These are phyloP conservation scores for Mycena amicta DNA, from an alignment of 768 basidiomycete genomes.

Conservation along the genomic window DNA sequence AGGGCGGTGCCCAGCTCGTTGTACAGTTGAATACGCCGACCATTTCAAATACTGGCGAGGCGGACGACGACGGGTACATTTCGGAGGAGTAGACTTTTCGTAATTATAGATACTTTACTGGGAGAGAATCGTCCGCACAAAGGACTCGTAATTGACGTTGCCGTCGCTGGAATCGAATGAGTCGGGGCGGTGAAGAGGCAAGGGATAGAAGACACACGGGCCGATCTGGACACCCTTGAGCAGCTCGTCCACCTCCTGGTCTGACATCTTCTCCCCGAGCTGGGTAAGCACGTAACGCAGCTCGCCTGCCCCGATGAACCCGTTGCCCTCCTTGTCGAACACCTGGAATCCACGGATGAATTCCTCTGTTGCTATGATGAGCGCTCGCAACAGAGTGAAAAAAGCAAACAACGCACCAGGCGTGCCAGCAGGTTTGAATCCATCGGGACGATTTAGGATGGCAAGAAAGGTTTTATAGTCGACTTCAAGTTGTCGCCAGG, in stretches of 20 bases:
- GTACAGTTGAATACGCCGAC: conserved; percentile 47
- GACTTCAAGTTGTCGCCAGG: conserved; percentile 52
- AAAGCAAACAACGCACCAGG: conserved; percentile 64
- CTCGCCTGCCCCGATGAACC: conserved; percentile 90
- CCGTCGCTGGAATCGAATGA: conserved; percentile 83
- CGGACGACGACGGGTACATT: conserved; percentile 57
- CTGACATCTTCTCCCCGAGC: conserved; percentile 97
- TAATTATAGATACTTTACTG: conserved; percentile 7
- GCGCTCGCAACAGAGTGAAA: neutral
- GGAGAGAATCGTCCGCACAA: conserved; percentile 85
- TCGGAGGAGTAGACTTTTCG: conserved; percentile 45
- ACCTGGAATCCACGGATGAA: conserved; percentile 99
- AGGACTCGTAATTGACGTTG: conserved; percentile 96
- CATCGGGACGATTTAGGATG: conserved; percentile 93
- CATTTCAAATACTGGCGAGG: conserved; percentile 25
- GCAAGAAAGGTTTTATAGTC: conserved; percentile 90
- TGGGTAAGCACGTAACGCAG: conserved; percentile 93
- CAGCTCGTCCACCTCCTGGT: conserved; percentile 97
- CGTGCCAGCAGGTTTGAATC: conserved; percentile 96
- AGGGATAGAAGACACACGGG: conserved; percentile 68
- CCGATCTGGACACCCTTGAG: conserved; percentile 94
- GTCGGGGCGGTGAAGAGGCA: too few relatives aligned
- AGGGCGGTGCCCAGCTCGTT: conserved; percentile 65
- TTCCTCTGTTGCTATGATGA: conserved; percentile 66
- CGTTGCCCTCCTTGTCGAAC: conserved; percentile 95